Evolutionary conservation across 1,284 basidiomycete species (phyloP), one percentile per base, ranked within the genome.

Genomic region (Ceratobasidium sp.): DNA sequence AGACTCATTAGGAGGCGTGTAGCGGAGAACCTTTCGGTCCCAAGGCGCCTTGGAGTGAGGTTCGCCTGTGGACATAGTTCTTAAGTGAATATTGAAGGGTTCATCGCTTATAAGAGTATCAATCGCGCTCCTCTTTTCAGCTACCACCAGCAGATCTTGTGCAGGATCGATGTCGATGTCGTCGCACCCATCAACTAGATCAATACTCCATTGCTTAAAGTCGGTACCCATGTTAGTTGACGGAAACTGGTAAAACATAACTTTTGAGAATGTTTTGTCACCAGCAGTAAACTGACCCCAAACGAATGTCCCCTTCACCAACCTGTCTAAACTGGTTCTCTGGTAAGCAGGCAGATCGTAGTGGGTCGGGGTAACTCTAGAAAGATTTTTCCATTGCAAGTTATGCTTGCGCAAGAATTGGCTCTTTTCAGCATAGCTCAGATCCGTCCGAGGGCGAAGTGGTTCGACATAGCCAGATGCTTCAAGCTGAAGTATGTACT

Each of bases 61-160:
- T 20, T 70, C 20, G 40, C 13, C 23, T 2, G 68, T 70, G 15
- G 33, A 26, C 68, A 70, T 56, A n/a, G 68, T 40, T 40, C 52
- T 50, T 38, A 70, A 38, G 26, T 57, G 52, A 42, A 70, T n/a
- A 38, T 70, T 33, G 33, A 33, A 33, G 33, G 33, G 33, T 33
- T 33, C 33, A 4, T 33, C 33, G 33, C 4, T 33, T 4, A 33
- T 33, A 33, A 33, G 33, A 33, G 54, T 23, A 67, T 28, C 26
- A 33, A 5, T 61, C 33, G 6, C 64, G 13, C 17, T 9, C 17
- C 48, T 23, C 3, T 28, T 28, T 12, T 26, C 28, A 33, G 13
- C 38, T 28, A 44, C n/a, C 28, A 70, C 68, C 13, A 70, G 28
- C 38, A 70, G 23, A n/a, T 70, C 54, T 44, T 70, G 68, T 15